Evolutionary conservation across 2,329 filamentous ascomycete genomes (phyloP), one percentile per base, ranked within the genome.

Genomic region (Ophiosphaerella korrae): DNA sequence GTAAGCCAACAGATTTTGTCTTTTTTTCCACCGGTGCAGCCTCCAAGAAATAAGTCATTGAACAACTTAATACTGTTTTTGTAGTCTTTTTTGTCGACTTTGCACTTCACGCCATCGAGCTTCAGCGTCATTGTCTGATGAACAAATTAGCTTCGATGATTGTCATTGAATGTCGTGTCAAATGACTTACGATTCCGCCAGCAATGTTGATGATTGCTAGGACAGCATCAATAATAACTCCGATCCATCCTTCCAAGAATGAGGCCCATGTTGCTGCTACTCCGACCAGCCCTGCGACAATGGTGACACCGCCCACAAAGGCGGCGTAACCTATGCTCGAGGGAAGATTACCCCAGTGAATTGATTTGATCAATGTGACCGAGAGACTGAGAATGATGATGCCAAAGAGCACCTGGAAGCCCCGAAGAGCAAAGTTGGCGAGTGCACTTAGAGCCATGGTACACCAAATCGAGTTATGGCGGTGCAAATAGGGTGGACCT

Each of bases 371-470:
- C 6, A 69, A 44, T 4, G 46, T 48, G 18, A 57, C 53, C 0
- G 62, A 55, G 7, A 69, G 51, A 9, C 59, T 63, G 16, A 64
- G 51, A 3, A 67, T 52, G 29, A 67, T 36, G 29, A 59, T 50
- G 11, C 53, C 57, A 45, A 67, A 65, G 37, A 67, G 47, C 11
- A 48, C 45, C 31, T 69, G 64, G 5, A 48, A 37, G 38, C 48
- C 59, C 9, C 66, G 62, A 21, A 64, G 36, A 39, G 45, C 53
- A 35, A 62, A 50, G 42, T 45, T 54, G 51, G 57, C 6, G 47
- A 54, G 7, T 0, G 52, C 40, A 16, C 26, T 36, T 14, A 38
- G 33, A 14, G 40, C 24, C 50, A 53, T 57, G 42, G 13, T 32
- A 11, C n/a, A 2, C 14, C 13, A 7, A 1, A 9, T 36, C 16